Percentiles rank a stretch among this genome's conserved stretches.
phyloP scores from a whole-genome alignment of 805 yeast species.

The Saturnispora hagleri region DNA sequence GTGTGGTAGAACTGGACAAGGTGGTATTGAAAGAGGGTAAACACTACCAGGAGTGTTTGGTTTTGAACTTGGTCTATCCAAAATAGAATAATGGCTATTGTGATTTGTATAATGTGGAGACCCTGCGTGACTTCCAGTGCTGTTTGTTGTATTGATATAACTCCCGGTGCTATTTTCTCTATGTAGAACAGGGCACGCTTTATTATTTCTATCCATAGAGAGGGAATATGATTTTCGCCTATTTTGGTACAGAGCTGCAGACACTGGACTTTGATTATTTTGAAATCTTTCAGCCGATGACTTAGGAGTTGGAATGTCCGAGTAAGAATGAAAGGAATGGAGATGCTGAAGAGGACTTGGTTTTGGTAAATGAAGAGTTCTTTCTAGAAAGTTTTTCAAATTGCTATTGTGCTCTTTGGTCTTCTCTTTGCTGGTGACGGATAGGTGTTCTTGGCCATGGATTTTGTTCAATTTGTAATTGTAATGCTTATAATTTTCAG shows the following conservation, averaged over 20 bases:
- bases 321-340: not conserved
- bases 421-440: constrained; percentile 18
- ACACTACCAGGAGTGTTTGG: not conserved
- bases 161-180: not conserved
- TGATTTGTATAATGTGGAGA: not conserved
- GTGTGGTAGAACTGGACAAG: not conserved
- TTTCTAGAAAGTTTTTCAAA: constrained; percentile 26
- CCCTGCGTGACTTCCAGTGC: not conserved
- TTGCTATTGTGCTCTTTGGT: constrained; percentile 26
- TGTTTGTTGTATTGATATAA: not conserved
- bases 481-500: constrained; percentile 24
- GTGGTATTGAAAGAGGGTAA: not conserved
- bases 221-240: not conserved
- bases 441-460: constrained; percentile 13
- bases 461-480: constrained; percentile 21
- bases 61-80: not conserved
- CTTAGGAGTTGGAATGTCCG: not conserved
- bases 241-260: not conserved
- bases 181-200: constrained; percentile 3
- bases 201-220: not conserved
- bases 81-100: not conserved
- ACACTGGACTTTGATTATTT: not conserved
- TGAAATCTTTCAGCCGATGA: not conserved
- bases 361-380: constrained; percentile 13
- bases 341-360: not conserved